Conservation (phyloP, 768 basidiomycete species). For the Dentipellis fragilis region DNA sequence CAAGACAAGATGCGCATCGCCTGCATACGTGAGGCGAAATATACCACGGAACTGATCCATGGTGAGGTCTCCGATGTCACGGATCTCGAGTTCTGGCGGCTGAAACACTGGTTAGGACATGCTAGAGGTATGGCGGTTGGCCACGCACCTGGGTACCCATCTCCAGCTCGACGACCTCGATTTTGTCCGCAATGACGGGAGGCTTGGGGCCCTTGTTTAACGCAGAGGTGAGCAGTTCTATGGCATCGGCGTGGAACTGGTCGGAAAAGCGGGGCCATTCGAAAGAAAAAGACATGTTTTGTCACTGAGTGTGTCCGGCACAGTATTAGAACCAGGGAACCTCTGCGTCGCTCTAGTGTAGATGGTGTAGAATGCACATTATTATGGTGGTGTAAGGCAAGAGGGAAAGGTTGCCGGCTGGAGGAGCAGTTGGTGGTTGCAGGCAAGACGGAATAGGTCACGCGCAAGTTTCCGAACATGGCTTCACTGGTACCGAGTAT, state of each 20-base stretch:
- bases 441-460: not conserved
- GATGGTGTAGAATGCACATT: too few species aligned
- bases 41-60: slow-evolving; percentile 95
- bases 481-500: too few species aligned
- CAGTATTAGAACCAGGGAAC: too few species aligned
- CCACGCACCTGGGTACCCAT: slow-evolving; percentile 87
- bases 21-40: slow-evolving; percentile 88
- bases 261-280: slow-evolving; percentile 96
- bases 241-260: slow-evolving; percentile 93
- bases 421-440: not conserved
- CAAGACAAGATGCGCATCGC: slow-evolving; percentile 82
- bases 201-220: slow-evolving; percentile 97
- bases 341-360: too few species aligned
- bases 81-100: slow-evolving; percentile 95
- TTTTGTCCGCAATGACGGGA: slow-evolving; percentile 92
- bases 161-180: slow-evolving; percentile 96
- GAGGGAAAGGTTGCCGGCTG: not conserved
- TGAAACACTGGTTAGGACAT: slow-evolving; percentile 20
- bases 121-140: not conserved
- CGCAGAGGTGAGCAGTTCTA: slow-evolving; percentile 92
- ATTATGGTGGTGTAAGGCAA: not conserved
- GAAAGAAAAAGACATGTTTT: slow-evolving; percentile 80
- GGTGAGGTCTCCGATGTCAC: slow-evolving; percentile 95
- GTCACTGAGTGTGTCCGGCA: not conserved
- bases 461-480: not conserved